phyloP scores from a whole-genome alignment of 208 protist genomes.

The Leptomonas pyrrhocoris region DNA sequence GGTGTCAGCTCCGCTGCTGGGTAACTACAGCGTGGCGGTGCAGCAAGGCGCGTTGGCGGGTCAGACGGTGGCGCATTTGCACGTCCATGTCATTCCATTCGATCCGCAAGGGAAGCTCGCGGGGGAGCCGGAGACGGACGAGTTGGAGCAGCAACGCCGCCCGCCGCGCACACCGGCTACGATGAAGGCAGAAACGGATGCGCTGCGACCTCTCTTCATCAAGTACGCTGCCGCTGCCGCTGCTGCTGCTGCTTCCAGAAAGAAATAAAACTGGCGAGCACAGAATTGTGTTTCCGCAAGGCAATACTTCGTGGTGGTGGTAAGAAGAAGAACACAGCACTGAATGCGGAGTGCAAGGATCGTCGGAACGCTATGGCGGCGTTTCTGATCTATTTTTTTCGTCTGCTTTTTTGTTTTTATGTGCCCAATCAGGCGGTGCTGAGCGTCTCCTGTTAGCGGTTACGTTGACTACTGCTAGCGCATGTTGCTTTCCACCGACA shows the following conservation, averaged over 20 bases:
- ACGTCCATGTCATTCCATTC: conserved; percentile 87
- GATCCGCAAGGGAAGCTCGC: conserved; percentile 67
- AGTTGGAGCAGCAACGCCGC: conserved; percentile 54
- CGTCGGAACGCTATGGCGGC: not conserved
- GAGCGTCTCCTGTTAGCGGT: too few relatives aligned
- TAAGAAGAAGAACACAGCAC: too few relatives aligned
- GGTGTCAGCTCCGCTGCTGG: not conserved
- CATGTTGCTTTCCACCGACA: too few relatives aligned
- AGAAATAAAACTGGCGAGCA: not conserved
- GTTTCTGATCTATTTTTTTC: not conserved
- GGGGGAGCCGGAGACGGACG: conserved; percentile 70
- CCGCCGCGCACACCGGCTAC: conserved; percentile 45
- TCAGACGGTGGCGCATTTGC: conserved; percentile 84
- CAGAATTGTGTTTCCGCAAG: too few relatives aligned
- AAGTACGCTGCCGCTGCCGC: conserved; percentile 11
- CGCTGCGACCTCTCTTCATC: conserved; percentile 49
- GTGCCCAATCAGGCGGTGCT: too few relatives aligned
- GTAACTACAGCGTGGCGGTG: conserved; percentile 76
- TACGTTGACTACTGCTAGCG: too few relatives aligned
- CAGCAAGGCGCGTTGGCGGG: conserved; percentile 76
- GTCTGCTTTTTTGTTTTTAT: too few relatives aligned
- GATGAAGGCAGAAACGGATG: conserved; percentile 68
- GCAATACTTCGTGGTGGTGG: too few relatives aligned
- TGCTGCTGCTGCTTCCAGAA: not conserved
- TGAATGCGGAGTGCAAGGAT: too few relatives aligned